Evolutionary conservation across 2,329 filamentous ascomycete species (phyloP).

Genomic region (Bipolaris oryzae): DNA sequence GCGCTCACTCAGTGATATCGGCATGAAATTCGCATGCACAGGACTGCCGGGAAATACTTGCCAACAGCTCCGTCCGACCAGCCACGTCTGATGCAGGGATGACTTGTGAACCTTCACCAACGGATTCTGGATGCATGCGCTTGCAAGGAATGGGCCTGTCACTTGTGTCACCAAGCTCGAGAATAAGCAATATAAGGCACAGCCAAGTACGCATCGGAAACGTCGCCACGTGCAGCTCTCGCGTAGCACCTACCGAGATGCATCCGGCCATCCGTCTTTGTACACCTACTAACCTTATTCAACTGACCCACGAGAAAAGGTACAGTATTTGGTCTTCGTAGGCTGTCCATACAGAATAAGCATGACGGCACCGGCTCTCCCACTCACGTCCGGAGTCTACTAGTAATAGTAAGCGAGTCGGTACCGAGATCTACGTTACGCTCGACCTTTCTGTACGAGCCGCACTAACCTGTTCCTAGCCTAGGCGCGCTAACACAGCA

Average conservation of each 20-base stretch:
- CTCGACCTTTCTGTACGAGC: neutral
- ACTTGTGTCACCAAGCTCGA: neutral
- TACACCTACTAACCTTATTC: neutral
- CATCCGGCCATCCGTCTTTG: neutral
- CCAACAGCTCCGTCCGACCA: neutral
- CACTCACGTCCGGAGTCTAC: conserved; percentile 4
- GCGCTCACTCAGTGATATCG: neutral
- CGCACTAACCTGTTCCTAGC: conserved; percentile 13
- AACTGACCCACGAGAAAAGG: neutral
- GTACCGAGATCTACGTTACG: conserved; percentile 9
- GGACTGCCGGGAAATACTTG: neutral
- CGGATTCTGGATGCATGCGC: neutral
- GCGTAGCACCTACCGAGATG: neutral
- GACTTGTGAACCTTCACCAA: neutral
- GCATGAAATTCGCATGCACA: neutral
- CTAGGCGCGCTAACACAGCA: conserved; percentile 1
- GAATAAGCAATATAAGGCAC: neutral
- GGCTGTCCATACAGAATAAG: neutral
- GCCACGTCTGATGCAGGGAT: neutral
- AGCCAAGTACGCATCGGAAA: neutral
- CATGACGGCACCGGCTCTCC: conserved; percentile 15
- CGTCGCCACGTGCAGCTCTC: neutral
- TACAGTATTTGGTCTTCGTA: neutral
- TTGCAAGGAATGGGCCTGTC: neutral
- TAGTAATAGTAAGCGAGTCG: neutral